A percentile compares a stretch with the other conserved stretches of the same genome.
Evolutionary conservation across 2,329 filamentous ascomycete species (phyloP).

Genomic region (Fusarium stilboides): DNA sequence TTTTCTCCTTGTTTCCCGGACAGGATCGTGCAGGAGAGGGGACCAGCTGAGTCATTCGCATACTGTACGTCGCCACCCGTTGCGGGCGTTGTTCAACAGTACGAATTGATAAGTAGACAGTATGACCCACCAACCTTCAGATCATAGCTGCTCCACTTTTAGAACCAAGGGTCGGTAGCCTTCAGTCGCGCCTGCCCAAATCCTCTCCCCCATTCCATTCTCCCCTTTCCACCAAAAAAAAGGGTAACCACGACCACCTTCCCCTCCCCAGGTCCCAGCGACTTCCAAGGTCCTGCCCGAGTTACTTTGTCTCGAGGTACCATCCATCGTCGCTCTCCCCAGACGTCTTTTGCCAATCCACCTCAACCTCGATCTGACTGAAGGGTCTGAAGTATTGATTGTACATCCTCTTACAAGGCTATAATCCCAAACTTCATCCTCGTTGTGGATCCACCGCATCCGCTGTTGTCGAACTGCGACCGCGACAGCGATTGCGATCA

Average conservation of each 20-base stretch:
- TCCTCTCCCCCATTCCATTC: constrained; percentile 50
- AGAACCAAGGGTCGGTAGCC: constrained; percentile 41
- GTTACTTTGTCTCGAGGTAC: constrained; percentile 62
- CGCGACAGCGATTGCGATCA: constrained; percentile 21
- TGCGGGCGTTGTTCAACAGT: neutral
- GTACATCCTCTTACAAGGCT: constrained; percentile 40
- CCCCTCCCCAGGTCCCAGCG: constrained; percentile 52
- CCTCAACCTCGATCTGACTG: constrained; percentile 42
- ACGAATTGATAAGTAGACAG: neutral
- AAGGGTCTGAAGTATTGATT: constrained; percentile 40
- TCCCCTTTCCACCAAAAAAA: constrained; percentile 54
- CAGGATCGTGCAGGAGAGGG: constrained; percentile 18
- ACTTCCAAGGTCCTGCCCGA: constrained; percentile 53
- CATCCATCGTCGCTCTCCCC: constrained; percentile 49
- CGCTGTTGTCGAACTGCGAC: constrained; percentile 29
- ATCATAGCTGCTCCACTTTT: constrained; percentile 34
- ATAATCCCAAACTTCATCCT: constrained; percentile 33
- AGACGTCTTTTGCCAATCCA: constrained; percentile 45
- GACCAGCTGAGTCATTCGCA: constrained; percentile 1
- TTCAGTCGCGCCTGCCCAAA: constrained; percentile 50
- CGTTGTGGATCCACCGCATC: constrained; percentile 48
- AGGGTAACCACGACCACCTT: constrained; percentile 54
- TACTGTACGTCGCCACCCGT: constrained; percentile 7
- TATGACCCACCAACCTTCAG: constrained; percentile 19
- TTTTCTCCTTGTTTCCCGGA: constrained; percentile 38